Percentiles rank a stretch among this genome's conserved stretches.
These are phyloP conservation scores for Murraya paniculata DNA, from an alignment of 345 rosid species.

Conservation along the genomic window DNA sequence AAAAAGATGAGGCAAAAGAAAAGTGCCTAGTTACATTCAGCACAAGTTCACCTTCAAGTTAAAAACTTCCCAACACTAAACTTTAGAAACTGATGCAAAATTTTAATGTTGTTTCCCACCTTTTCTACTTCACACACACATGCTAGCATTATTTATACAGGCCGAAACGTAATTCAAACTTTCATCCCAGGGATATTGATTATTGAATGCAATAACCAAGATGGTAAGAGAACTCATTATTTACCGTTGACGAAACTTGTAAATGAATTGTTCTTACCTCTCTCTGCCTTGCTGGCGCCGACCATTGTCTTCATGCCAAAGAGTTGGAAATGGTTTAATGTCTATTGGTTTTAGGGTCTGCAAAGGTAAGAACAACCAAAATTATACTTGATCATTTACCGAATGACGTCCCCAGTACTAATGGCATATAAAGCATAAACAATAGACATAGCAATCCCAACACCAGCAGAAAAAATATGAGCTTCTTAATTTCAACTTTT, in stretches of 20 bases:
- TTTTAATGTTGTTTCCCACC: background rate
- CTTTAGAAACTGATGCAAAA: background rate
- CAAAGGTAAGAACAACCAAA: conserved; percentile 17
- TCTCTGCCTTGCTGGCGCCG: conserved; percentile 82
- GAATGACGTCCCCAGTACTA: background rate
- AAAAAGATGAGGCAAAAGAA: background rate
- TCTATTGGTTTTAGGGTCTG: conserved; percentile 72
- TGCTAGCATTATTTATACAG: background rate
- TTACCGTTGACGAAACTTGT: background rate
- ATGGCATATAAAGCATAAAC: background rate
- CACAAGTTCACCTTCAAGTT: background rate
- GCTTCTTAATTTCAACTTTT: background rate
- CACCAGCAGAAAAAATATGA: background rate
- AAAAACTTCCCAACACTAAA: background rate
- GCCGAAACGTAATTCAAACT: background rate
- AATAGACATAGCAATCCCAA: background rate
- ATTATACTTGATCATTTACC: background rate
- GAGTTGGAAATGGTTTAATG: conserved; percentile 71
- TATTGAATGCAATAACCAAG: background rate
- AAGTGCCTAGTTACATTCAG: background rate
- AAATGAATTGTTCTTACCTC: conserved; percentile 40
- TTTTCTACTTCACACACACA: background rate
- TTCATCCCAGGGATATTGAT: background rate
- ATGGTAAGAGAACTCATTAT: background rate
- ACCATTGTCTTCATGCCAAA: conserved; percentile 94